These are phyloP conservation scores for Cucurbita ficifolia DNA, from an alignment of 306 rosid genomes.

Conservation along the genomic window DNA sequence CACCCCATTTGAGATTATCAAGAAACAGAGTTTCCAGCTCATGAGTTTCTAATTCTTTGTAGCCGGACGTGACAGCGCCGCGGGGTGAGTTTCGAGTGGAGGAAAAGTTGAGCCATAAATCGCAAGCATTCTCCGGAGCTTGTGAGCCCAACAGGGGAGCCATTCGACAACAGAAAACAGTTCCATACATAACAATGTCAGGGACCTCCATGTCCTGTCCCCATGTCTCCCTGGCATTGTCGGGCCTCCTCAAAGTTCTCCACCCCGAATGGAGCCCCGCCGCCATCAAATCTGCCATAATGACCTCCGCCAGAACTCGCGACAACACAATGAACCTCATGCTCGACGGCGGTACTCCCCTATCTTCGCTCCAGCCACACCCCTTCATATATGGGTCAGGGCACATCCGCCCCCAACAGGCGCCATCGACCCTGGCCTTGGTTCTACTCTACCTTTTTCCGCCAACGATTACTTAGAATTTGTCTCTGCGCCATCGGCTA, in stretches of 20 bases:
- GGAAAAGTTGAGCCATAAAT: no score
- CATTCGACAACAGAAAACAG: constrained; percentile 26
- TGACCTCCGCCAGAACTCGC: constrained; percentile 49
- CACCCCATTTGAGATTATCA: no score
- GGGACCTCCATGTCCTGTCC: constrained; percentile 89
- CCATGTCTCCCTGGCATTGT: constrained; percentile 54
- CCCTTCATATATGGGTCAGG: constrained; percentile 46
- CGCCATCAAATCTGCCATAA: constrained; percentile 50
- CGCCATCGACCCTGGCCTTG: constrained; percentile 70
- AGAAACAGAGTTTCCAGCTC: no score
- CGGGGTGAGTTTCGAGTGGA: no score
- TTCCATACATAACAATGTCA: constrained; percentile 35
- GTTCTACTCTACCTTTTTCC: constrained; percentile 49
- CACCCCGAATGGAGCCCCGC: constrained; percentile 55
- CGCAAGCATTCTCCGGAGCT: constrained; percentile 41
- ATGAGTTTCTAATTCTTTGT: neutral
- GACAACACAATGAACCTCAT: constrained; percentile 36
- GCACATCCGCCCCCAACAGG: constrained; percentile 50
- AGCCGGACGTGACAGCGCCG: constrained; percentile 72
- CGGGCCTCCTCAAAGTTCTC: constrained; percentile 51
- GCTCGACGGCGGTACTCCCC: constrained; percentile 16
- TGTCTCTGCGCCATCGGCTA: constrained; percentile 43
- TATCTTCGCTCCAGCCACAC: constrained; percentile 10
- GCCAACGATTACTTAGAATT: constrained; percentile 40
- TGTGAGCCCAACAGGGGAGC: constrained; percentile 23